phyloP scores from a whole-genome alignment of 805 yeast species.

The Clavispora santaluciae region DNA sequence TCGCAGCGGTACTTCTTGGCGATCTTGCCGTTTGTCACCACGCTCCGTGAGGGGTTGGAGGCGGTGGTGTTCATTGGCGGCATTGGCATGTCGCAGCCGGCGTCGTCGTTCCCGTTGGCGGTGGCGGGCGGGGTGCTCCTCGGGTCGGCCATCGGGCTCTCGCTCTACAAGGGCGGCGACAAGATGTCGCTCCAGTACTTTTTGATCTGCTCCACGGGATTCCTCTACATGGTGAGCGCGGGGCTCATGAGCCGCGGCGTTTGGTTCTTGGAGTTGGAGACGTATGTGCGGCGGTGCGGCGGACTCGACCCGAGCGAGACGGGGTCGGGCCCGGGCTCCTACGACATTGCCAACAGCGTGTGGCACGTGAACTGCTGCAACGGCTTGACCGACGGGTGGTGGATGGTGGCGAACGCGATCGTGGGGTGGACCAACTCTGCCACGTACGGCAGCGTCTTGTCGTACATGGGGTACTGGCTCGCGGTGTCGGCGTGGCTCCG shows the following conservation, averaged over 20 bases:
- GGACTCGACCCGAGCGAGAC: conserved; percentile 41
- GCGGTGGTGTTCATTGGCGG: conserved; percentile 57
- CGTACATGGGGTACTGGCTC: conserved; percentile 36
- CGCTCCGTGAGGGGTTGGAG: conserved; percentile 43
- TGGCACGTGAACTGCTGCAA: conserved; percentile 48
- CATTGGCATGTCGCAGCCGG: conserved; percentile 20
- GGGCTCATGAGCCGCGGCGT: conserved; percentile 42
- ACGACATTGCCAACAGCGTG: conserved; percentile 34
- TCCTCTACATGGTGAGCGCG: conserved; percentile 40
- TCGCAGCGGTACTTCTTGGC: conserved; percentile 24
- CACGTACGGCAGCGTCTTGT: conserved; percentile 38
- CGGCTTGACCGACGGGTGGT: conserved; percentile 41
- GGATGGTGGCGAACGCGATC: conserved; percentile 44
- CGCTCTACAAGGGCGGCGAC: conserved; percentile 38
- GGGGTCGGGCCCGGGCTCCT: conserved; percentile 44
- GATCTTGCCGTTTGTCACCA: conserved; percentile 24
- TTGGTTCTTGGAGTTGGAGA: conserved; percentile 40
- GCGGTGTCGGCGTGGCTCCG: conserved; percentile 28
- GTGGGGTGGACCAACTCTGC: conserved; percentile 46
- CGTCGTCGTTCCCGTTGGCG: conserved; percentile 19
- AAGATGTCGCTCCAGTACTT: conserved; percentile 39
- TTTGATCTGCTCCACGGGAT: conserved; percentile 34
- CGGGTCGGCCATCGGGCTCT: conserved; percentile 31
- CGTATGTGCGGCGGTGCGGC: conserved; percentile 33
- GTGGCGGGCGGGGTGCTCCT: conserved; percentile 23